Evolutionary conservation across 441 rosid species (phyloP).

Genomic region (Gossypium gossypioides): DNA sequence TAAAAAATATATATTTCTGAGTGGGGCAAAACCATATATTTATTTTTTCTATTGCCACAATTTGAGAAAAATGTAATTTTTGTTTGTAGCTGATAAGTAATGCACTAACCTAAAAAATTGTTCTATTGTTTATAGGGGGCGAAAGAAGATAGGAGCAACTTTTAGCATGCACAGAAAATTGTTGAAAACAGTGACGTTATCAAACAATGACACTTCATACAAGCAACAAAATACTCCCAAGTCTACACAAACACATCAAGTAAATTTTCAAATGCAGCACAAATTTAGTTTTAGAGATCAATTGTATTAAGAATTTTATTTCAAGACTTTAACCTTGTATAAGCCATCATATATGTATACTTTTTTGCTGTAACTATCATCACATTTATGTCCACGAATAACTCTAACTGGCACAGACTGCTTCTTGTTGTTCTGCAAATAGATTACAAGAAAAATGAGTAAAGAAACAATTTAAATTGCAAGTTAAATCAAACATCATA

Average conservation of each 20-base stretch:
- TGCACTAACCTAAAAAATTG: neutral
- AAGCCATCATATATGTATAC: conserved; percentile 36
- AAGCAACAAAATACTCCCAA: neutral
- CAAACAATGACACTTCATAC: neutral
- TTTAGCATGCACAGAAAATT: neutral
- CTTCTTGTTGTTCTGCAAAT: conserved; percentile 34
- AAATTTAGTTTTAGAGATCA: neutral
- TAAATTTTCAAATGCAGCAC: neutral
- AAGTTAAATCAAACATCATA: neutral
- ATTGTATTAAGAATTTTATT: neutral
- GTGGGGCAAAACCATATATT: neutral
- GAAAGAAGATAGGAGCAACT: neutral
- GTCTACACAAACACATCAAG: neutral
- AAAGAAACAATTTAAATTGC: neutral
- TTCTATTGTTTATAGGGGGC: neutral
- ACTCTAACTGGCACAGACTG: conserved; percentile 37
- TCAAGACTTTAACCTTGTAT: conserved; percentile 31
- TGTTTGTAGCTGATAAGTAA: neutral
- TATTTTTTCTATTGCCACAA: neutral
- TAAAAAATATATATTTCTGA: neutral
- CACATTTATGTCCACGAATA: conserved; percentile 24
- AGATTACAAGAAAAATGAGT: neutral
- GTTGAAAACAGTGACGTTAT: neutral
- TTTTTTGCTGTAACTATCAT: conserved; percentile 15
- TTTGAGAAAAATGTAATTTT: neutral